A percentile compares a stretch with the other conserved stretches of the same genome.
Evolutionary conservation across 768 basidiomycete genomes (phyloP).

Genomic region (Russula virescens): DNA sequence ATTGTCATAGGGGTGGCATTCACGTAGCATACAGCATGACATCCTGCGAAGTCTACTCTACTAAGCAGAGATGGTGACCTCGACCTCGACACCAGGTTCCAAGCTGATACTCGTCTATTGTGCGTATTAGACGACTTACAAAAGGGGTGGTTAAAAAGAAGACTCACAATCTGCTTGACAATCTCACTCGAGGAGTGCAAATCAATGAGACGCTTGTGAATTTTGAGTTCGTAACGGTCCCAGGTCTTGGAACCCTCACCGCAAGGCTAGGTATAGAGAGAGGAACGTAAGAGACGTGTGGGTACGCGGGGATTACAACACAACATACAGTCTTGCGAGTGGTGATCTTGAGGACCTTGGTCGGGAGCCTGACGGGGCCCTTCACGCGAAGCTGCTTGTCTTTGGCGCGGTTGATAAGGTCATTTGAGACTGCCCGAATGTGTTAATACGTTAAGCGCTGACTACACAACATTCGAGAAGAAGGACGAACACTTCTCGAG

Average conservation of each 20-base stretch:
- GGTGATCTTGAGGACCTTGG: constrained; percentile 98
- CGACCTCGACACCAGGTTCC: constrained; percentile 99
- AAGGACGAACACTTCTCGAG: constrained; percentile 85
- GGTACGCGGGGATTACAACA: neutral
- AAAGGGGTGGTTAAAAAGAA: neutral
- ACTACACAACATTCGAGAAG: neutral
- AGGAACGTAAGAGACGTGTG: neutral
- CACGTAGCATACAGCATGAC: constrained; percentile 3
- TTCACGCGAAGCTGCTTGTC: constrained; percentile 99
- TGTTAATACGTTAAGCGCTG: neutral
- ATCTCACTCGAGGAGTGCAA: constrained; percentile 97
- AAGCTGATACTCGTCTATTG: constrained; percentile 92
- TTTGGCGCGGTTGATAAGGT: constrained; percentile 98
- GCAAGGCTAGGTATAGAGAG: constrained; percentile 61
- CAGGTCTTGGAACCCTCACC: constrained; percentile 99
- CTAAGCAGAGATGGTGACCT: constrained; percentile 88
- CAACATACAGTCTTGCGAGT: constrained; percentile 92
- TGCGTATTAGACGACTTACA: neutral
- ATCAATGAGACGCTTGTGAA: constrained; percentile 99
- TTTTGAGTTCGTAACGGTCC: constrained; percentile 99
- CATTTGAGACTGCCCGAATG: constrained; percentile 67
- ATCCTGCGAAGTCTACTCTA: neutral
- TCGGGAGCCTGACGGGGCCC: constrained; percentile 97
- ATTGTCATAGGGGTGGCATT: neutral
- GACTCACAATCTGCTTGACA: constrained; percentile 97